phyloP scores from a whole-genome alignment of 2,329 filamentous ascomycete genomes.

The Cytospora schulzeri region DNA sequence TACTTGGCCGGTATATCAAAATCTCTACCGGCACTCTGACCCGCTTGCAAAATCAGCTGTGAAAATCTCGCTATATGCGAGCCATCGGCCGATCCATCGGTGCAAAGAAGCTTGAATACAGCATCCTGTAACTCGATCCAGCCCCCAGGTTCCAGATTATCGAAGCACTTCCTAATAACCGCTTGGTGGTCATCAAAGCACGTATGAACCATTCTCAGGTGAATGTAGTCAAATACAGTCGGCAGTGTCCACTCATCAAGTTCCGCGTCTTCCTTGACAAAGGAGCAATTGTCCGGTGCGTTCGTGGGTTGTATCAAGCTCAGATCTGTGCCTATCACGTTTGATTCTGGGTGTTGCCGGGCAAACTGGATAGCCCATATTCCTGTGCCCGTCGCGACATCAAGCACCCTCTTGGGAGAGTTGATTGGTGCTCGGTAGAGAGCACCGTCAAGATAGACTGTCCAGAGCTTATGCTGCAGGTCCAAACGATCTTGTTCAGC shows the following conservation, averaged over 20 bases:
- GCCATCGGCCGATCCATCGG: conserved; percentile 6
- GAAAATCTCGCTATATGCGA: conserved; percentile 12
- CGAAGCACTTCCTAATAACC: conserved; percentile 53
- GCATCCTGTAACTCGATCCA: conserved; percentile 40
- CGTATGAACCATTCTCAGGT: conserved; percentile 13
- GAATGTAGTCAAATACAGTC: conserved; percentile 21
- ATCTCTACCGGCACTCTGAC: conserved; percentile 4
- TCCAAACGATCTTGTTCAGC: conserved; percentile 20
- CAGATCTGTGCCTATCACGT: conserved; percentile 23
- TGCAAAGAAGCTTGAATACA: conserved; percentile 14
- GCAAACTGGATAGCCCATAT: conserved; percentile 24
- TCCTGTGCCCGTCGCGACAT: conserved; percentile 22
- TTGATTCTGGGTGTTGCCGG: conserved; percentile 5
- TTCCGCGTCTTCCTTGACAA: conserved; percentile 22
- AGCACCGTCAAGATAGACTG: conserved; percentile 8
- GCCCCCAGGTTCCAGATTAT: conserved; percentile 43
- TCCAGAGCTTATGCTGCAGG: conserved; percentile 22
- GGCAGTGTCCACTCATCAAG: conserved; percentile 19
- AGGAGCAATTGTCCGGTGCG: conserved; percentile 14
- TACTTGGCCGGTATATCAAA: conserved; percentile 15
- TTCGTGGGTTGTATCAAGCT: conserved; percentile 20
- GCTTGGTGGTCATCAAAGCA: conserved; percentile 45
- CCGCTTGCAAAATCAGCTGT: conserved; percentile 2
- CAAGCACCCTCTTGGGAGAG: conserved; percentile 12
- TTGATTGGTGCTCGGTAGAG: conserved; percentile 19